Evolutionary conservation across 768 basidiomycete species (phyloP).

Genomic region (Pilatotrama ljubarskyi): DNA sequence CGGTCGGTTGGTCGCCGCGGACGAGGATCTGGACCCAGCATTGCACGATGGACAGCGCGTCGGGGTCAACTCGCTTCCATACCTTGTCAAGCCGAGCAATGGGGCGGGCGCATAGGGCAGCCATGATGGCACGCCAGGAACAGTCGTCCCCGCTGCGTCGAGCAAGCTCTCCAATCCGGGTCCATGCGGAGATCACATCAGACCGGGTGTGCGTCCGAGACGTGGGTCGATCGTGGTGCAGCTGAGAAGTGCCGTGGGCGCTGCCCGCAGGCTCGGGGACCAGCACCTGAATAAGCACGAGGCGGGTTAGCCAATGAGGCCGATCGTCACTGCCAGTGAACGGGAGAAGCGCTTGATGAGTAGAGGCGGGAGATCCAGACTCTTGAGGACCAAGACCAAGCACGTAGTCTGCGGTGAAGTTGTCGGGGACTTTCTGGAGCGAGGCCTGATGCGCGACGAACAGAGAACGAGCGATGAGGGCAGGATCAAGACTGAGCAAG

Average conservation of each 20-base stretch:
- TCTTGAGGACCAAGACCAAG: constrained; percentile 33
- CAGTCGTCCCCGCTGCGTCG: constrained; percentile 75
- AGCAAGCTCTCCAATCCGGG: constrained; percentile 69
- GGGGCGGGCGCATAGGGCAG: constrained; percentile 70
- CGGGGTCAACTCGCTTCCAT: constrained; percentile 73
- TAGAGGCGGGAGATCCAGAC: constrained; percentile 1
- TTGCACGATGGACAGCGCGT: constrained; percentile 58
- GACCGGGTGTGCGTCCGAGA: constrained; percentile 71
- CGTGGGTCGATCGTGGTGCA: constrained; percentile 36
- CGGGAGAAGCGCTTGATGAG: constrained; percentile 25
- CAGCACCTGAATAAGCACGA: constrained; percentile 70
- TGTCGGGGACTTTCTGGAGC: constrained; percentile 50
- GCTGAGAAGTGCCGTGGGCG: constrained; percentile 36
- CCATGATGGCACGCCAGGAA: constrained; percentile 73
- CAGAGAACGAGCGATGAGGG: constrained; percentile 63
- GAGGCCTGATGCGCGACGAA: constrained; percentile 56
- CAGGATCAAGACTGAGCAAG: constrained; percentile 61
- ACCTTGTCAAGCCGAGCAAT: constrained; percentile 76
- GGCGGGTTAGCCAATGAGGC: constrained; percentile 81
- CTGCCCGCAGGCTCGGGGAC: constrained; percentile 51
- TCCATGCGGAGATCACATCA: constrained; percentile 74
- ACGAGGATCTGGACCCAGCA: constrained; percentile 58
- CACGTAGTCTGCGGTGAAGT: constrained; percentile 49
- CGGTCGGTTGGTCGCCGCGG: constrained; percentile 38
- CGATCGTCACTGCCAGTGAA: constrained; percentile 69